Evolutionary conservation across 2,329 filamentous ascomycete genomes (phyloP).

Genomic region (Graphiopsis chlorocephala): DNA sequence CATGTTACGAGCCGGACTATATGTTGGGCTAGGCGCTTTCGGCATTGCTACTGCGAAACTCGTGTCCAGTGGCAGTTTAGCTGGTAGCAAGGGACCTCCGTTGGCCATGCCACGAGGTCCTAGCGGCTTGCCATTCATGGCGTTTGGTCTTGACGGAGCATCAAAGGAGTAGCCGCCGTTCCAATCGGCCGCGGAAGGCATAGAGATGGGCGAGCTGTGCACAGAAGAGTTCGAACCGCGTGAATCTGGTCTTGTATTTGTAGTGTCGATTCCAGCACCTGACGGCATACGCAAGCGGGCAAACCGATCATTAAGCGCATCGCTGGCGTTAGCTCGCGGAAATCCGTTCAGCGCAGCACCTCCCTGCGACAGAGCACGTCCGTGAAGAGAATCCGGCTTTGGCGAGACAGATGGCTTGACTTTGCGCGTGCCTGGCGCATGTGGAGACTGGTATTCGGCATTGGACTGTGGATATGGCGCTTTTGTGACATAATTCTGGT

Average conservation of each 20-base stretch:
- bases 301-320: slow-evolving; percentile 40
- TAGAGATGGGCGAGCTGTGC: slow-evolving; percentile 35
- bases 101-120: slow-evolving; percentile 56
- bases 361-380: slow-evolving; percentile 51
- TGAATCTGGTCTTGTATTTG: slow-evolving; percentile 27
- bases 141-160: slow-evolving; percentile 17
- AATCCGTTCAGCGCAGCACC: slow-evolving; percentile 26
- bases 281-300: slow-evolving; percentile 26
- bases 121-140: slow-evolving; percentile 30
- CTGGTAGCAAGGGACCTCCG: slow-evolving; percentile 36
- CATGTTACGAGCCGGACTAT: slow-evolving; percentile 72
- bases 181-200: slow-evolving; percentile 43
- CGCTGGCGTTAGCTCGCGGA: slow-evolving; percentile 40
- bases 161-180: slow-evolving; percentile 27
- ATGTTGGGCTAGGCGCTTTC: slow-evolving; percentile 71
- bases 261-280: slow-evolving; percentile 14
- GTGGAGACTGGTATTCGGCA: slow-evolving; percentile 14
- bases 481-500: slow-evolving; percentile 14
- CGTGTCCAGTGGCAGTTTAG: slow-evolving; percentile 50
- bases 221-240: slow-evolving; percentile 28
- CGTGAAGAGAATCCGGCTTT: slow-evolving; percentile 66
- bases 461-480: slow-evolving; percentile 14
- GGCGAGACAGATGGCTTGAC: slow-evolving; percentile 42
- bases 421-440: slow-evolving; percentile 20
- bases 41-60: slow-evolving; percentile 59